Evolutionary conservation across 768 basidiomycete species (phyloP), one percentile per base, ranked within the genome.

Genomic region (Pholiota microspora): DNA sequence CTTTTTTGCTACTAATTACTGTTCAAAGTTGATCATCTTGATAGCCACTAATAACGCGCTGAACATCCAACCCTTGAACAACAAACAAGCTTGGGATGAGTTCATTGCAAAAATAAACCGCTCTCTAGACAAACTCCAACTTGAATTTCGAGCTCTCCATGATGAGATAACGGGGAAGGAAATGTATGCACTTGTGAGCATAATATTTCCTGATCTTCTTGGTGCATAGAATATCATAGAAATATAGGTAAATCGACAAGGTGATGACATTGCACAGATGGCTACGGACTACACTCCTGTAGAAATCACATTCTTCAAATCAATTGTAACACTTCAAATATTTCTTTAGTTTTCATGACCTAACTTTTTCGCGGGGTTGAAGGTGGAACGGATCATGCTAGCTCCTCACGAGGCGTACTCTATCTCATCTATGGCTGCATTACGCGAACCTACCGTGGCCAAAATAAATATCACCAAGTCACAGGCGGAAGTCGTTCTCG

Each of bases 341-440:
- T 40, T 45, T 16, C 28, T 16, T 25, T 47, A 49, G 16, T 34
- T 32, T 42, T 12, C 3, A 23, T 7, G n/a, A n/a, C n/a, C n/a
- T 25, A 4, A 40, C 48, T 34, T 18, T 21, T 45, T 54, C 35
- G 9, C 12, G 8, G 25, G 28, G n/a, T 2, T 29, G 4, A 61
- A 95, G 93, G 79, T 95, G 35, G 89, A 94, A 63, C 87, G 89
- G 70, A 94, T 96, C 61, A 88, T 94, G 81, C 76, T 86, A 15
- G 89, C 92, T 6, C 84, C 89, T 5, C 77, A 78, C 36, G 83
- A 87, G 63, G 73, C 87, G 0, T 96, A 78, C 67, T 92, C 86
- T 15, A 78, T 92, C 9, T 87, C 89, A 0, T 91, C 90, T 4
- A 70, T 90, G 23, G 85, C 83, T 2, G 92, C 91, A 0, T 72